phyloP scores from a whole-genome alignment of 2,329 filamentous ascomycete genomes.

The Tricladium varicosporioides region DNA sequence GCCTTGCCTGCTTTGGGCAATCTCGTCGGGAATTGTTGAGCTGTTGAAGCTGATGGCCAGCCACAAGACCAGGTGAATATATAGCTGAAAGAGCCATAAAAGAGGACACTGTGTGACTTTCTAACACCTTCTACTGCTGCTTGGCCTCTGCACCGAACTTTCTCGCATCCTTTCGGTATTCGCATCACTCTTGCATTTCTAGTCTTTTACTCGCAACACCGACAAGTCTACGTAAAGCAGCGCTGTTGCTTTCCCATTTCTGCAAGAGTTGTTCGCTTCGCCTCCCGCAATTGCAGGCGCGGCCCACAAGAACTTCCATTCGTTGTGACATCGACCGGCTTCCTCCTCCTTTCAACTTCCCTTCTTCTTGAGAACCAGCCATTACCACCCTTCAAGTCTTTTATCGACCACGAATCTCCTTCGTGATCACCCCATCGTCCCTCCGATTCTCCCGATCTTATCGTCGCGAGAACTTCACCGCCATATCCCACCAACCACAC shows the following conservation, averaged over 20 bases:
- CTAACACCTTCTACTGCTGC: neutral
- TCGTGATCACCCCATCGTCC: conserved; percentile 28
- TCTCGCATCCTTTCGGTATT: neutral
- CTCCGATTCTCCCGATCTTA: conserved; percentile 25
- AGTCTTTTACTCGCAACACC: neutral
- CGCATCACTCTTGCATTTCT: neutral
- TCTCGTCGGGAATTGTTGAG: conserved; percentile 1
- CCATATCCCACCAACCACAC: conserved; percentile 29
- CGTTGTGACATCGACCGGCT: conserved; percentile 22
- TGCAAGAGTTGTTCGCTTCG: conserved; percentile 20
- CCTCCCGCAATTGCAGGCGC: conserved; percentile 32
- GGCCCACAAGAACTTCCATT: conserved; percentile 24
- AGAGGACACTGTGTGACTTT: neutral
- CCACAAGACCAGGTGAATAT: neutral
- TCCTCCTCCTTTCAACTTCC: conserved; percentile 18
- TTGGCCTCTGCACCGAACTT: neutral
- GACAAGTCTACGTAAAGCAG: conserved; percentile 8
- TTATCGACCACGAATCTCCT: conserved; percentile 30
- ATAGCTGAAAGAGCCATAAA: neutral
- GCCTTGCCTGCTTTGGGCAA: conserved; percentile 4
- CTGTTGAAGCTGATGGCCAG: neutral
- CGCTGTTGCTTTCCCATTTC: conserved; percentile 1
- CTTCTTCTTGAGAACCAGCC: conserved; percentile 20
- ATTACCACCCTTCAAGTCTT: conserved; percentile 19
- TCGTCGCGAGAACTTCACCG: conserved; percentile 30